A percentile compares a stretch with the other conserved stretches of the same genome.
phyloP scores from a whole-genome alignment of 768 basidiomycete genomes.

The Mycena crocata region DNA sequence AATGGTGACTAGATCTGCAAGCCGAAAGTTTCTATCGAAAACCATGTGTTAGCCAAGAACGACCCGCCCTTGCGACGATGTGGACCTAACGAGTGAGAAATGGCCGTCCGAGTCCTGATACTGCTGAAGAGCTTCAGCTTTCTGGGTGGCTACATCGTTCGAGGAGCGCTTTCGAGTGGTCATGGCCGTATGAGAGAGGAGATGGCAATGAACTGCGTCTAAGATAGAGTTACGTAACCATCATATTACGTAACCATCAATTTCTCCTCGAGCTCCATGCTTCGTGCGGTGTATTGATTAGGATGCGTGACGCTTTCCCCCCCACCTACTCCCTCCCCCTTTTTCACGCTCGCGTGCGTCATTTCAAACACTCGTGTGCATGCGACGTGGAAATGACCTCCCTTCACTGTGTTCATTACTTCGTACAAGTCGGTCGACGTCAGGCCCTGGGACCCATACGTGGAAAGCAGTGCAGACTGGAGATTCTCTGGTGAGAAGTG shows the following conservation, averaged over 20 bases:
- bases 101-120: constrained; percentile 93
- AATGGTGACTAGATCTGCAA: constrained; percentile 97
- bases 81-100: constrained; percentile 95
- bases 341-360: constrained; percentile 87
- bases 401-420: constrained; percentile 82
- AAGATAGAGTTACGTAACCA: constrained; percentile 42
- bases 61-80: constrained; percentile 29
- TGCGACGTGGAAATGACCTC: constrained; percentile 90
- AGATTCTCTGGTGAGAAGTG: constrained; percentile 90
- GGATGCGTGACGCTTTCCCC: constrained; percentile 95
- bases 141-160: constrained; percentile 41
- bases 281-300: constrained; percentile 86
- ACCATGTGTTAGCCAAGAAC: constrained; percentile 30
- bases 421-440: constrained; percentile 81
- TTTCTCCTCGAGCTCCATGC: constrained; percentile 67
- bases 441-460: constrained; percentile 74
- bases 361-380: constrained; percentile 98
- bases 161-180: constrained; percentile 60
- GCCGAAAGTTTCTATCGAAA: constrained; percentile 86
- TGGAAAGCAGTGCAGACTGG: constrained; percentile 75
- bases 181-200: constrained; percentile 47
- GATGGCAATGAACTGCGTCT: neutral
- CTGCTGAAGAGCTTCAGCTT: constrained; percentile 71
- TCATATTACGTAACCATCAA: constrained; percentile 54
- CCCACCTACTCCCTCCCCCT: constrained; percentile 88